Evolutionary conservation across 139 green algal species (phyloP).

Genomic region (Parachlorella kessleri): DNA sequence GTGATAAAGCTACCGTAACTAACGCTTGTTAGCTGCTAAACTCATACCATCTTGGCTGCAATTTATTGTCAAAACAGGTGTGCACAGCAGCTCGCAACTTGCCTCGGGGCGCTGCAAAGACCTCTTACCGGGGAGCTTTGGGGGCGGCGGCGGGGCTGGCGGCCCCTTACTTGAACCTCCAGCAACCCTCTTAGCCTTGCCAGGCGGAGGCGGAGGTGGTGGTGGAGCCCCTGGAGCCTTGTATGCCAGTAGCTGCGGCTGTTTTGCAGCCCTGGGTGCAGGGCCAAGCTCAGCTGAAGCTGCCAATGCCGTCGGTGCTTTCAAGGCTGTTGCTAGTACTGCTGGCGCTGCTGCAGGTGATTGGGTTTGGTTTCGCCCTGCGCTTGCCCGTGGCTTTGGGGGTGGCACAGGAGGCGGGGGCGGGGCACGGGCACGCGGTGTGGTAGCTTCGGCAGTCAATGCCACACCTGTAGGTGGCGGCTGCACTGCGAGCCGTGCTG

Average conservation of each 20-base stretch:
- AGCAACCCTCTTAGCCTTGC: no score
- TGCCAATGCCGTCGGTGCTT: neutral
- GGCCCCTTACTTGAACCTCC: no score
- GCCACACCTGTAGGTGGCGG: slow-evolving; percentile 5
- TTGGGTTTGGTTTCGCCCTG: neutral
- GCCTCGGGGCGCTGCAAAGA: no score
- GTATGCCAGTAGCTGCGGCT: neutral
- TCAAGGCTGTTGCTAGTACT: neutral
- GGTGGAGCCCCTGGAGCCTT: neutral
- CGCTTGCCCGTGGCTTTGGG: no score
- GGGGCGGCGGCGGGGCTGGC: no score
- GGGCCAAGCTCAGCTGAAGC: neutral
- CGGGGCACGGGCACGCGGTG: neutral
- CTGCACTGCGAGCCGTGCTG: slow-evolving; percentile 10
- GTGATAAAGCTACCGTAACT: neutral
- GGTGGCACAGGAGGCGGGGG: no score
- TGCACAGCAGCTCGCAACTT: no score
- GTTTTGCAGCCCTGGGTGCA: neutral
- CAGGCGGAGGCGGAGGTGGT: neutral
- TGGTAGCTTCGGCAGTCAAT: neutral
- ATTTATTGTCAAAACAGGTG: neutral
- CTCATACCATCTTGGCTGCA: neutral
- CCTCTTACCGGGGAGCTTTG: neutral
- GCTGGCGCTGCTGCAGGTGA: neutral
- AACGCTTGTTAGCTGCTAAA: neutral